A percentile compares a stretch with the other conserved stretches of the same genome.
phyloP scores from a whole-genome alignment of 371 early-diverging fungal genomes.

The Syncephalastrum monosporum region DNA sequence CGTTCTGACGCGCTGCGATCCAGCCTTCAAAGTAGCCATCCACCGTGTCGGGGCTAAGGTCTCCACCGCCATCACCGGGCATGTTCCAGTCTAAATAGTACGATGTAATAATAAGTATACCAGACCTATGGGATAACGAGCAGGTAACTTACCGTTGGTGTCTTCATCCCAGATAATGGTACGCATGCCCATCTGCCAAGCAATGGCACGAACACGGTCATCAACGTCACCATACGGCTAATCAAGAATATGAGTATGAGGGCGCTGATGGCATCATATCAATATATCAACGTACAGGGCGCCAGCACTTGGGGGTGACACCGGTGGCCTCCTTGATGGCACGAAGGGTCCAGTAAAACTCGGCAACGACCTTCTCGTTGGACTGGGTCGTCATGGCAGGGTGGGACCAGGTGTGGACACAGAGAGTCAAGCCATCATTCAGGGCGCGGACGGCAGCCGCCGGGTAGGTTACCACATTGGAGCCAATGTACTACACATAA shows the following conservation, averaged over 20 bases:
- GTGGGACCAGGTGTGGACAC: constrained; percentile 63
- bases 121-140: too few species aligned
- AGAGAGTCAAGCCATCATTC: constrained; percentile 46
- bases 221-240: constrained; percentile 54
- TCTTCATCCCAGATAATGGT: constrained; percentile 48
- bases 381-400: constrained; percentile 53
- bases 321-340: constrained; percentile 58
- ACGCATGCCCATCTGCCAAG: constrained; percentile 49
- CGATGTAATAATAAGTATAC: too few species aligned
- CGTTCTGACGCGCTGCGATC: constrained; percentile 32
- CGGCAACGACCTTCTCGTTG: constrained; percentile 56
- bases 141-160: constrained; percentile 18
- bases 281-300: constrained; percentile 28
- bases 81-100: constrained; percentile 36
- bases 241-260: background rate
- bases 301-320: constrained; percentile 51
- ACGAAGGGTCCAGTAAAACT: constrained; percentile 52
- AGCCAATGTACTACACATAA: constrained; percentile 39
- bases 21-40: constrained; percentile 43
- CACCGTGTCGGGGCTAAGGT: constrained; percentile 27
- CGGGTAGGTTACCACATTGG: constrained; percentile 45
- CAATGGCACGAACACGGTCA: constrained; percentile 55
- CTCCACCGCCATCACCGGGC: constrained; percentile 46
- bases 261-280: background rate
- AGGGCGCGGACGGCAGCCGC: constrained; percentile 47